Evolutionary conservation across 495 filamentous ascomycete genomes (phyloP).

Genomic region (Mycothermus thermophilus): DNA sequence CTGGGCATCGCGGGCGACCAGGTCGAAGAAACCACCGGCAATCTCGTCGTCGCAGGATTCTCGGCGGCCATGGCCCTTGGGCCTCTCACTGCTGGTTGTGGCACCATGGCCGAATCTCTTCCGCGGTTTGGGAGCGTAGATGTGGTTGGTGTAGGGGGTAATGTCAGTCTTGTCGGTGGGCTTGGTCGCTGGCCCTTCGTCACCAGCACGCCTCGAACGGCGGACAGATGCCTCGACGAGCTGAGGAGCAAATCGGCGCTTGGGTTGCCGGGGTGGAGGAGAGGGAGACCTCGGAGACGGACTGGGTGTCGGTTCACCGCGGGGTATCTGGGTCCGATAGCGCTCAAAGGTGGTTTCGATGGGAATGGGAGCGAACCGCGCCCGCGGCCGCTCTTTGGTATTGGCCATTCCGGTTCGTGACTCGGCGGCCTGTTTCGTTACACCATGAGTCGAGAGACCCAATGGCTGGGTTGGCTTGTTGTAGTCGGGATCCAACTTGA

Average conservation of each 20-base stretch:
- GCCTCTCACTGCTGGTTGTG: constrained; percentile 8
- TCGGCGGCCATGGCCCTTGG: constrained; percentile 27
- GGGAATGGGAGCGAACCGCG: constrained; percentile 44
- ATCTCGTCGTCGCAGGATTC: constrained; percentile 55
- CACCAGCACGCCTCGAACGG: constrained; percentile 39
- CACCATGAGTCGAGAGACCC: constrained; percentile 5
- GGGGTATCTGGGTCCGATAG: constrained; percentile 29
- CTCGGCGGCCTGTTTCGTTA: neutral
- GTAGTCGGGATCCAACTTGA: no score
- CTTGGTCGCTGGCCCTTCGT: constrained; percentile 35
- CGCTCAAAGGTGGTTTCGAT: constrained; percentile 47
- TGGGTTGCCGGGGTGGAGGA: constrained; percentile 20
- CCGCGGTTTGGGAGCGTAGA: constrained; percentile 34
- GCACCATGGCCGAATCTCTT: constrained; percentile 17
- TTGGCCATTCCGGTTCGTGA: constrained; percentile 12
- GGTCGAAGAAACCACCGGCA: constrained; percentile 57
- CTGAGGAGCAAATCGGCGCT: constrained; percentile 46
- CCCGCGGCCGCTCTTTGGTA: constrained; percentile 19
- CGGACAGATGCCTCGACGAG: constrained; percentile 52
- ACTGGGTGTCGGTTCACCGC: constrained; percentile 36
- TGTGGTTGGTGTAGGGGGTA: constrained; percentile 43
- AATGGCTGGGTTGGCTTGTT: neutral
- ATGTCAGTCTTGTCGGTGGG: constrained; percentile 44
- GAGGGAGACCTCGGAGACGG: constrained; percentile 32
- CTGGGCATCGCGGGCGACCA: constrained; percentile 64